These are phyloP conservation scores for Magnolia officinalis DNA, from an alignment of 164 flowering plant species.

Conservation along the genomic window DNA sequence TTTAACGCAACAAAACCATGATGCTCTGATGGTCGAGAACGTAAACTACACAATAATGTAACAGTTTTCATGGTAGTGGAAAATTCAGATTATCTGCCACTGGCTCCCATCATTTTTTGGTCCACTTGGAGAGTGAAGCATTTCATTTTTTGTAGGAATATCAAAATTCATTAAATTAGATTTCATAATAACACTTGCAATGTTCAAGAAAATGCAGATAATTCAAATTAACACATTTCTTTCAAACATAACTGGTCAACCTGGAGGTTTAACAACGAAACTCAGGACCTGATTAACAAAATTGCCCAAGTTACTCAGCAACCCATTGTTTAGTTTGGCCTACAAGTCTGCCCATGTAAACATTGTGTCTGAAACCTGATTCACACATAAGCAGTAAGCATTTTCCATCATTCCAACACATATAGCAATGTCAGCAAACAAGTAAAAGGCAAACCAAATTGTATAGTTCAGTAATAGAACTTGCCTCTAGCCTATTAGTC, in stretches of 20 bases:
- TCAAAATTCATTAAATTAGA: neutral
- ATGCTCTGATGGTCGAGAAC: neutral
- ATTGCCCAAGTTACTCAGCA: too few species aligned
- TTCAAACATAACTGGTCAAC: too few species aligned
- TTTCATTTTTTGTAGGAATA: neutral
- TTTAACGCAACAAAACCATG: neutral
- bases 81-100: neutral
- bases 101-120: neutral
- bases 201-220: too few species aligned
- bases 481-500: too few species aligned
- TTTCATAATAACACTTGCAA: neutral
- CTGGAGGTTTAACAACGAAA: too few species aligned
- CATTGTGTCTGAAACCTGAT: too few species aligned
- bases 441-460: neutral
- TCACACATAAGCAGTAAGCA: neutral
- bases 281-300: too few species aligned
- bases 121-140: neutral
- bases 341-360: too few species aligned
- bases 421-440: neutral
- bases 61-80: neutral
- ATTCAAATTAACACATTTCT: too few species aligned
- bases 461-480: neutral
- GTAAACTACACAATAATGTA: neutral
- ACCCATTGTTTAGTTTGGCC: too few species aligned
- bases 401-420: neutral